A percentile compares a stretch with the other conserved stretches of the same genome.
phyloP scores from a whole-genome alignment of 768 basidiomycete genomes.

The Rhizopogon vesiculosus region DNA sequence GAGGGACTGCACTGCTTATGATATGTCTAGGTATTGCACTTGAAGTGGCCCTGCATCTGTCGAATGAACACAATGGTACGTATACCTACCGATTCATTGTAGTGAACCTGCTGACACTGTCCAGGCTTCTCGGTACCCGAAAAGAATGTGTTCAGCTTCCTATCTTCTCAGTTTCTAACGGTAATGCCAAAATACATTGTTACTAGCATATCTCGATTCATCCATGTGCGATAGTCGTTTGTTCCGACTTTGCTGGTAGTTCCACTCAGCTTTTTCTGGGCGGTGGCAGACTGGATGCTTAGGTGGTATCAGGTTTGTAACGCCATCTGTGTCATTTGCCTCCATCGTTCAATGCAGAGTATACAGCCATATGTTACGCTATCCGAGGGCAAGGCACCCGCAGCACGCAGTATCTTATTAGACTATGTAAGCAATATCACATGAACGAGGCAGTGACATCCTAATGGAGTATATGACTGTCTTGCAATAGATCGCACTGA shows the following conservation, averaged over 20 bases:
- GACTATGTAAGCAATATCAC: slow-evolving; percentile 48
- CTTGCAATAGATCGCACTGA: slow-evolving; percentile 34
- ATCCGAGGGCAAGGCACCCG: slow-evolving; percentile 45
- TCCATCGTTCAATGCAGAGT: not conserved
- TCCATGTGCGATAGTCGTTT: slow-evolving; percentile 40
- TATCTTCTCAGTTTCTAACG: slow-evolving; percentile 42
- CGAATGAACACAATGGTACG: slow-evolving; percentile 39
- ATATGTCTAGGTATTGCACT: slow-evolving; percentile 42
- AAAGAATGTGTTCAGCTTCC: slow-evolving; percentile 43
- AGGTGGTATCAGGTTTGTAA: slow-evolving; percentile 52
- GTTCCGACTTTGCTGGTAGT: slow-evolving; percentile 49
- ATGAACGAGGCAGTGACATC: too few relatives aligned
- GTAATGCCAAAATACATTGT: slow-evolving; percentile 16
- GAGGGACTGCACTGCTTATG: slow-evolving; percentile 38
- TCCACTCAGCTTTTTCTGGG: slow-evolving; percentile 48
- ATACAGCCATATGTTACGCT: slow-evolving; percentile 59
- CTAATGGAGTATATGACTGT: not conserved
- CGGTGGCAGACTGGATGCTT: slow-evolving; percentile 48
- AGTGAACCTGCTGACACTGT: slow-evolving; percentile 4
- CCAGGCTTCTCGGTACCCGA: slow-evolving; percentile 51
- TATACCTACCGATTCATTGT: slow-evolving; percentile 1
- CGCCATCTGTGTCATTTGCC: not conserved
- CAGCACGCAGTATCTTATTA: slow-evolving; percentile 57
- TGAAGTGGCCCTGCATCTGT: slow-evolving; percentile 41
- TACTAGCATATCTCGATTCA: not conserved